Evolutionary conservation across 2,329 filamentous ascomycete genomes (phyloP), one percentile per base, ranked within the genome.

Genomic region (Xylariaceae sp.): DNA sequence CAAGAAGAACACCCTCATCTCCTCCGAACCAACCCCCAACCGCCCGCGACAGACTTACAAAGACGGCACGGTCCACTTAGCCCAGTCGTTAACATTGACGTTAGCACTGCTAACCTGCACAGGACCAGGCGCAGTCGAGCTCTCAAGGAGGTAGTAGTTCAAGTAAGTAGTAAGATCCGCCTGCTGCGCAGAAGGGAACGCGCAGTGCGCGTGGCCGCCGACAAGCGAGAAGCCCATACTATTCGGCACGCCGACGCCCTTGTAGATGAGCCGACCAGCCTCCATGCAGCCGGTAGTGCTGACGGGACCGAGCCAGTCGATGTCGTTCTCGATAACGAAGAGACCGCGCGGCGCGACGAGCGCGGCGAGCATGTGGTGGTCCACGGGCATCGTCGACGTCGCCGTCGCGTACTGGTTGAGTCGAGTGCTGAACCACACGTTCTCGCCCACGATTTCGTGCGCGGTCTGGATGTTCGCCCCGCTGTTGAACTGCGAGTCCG

Each of bases 391-490:
- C 18, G 67, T 71, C 48, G 63, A 71, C 18, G 76, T 74, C 57
- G 72, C 70, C 56, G 70, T 72, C 47, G 74, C 74, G 68, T 80
- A 81, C 5, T 67, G 55, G 67, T 84, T 74, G 66, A 85, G 80
- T 46, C 71, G 70, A 30, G 71, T 71, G 50, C 78, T 80, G 74
- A 85, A 84, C 82, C 83, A 86, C 18, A 82, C 79, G 61, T 85
- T 84, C 71, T 85, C 82, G 32, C 69, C 71, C 4, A 84, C 72
- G 59, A 85, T 84, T 70, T 85, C 71, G 26, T 70, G 65, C 0
- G 80, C 78, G 0, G 80, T 84, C 70, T 86, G 81, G 63, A 84
- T 81, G 66, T 81, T 81, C 67, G 76, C 74, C 48, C 80, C 80
- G 42, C 74, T 68, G 52, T 64, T 66, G 61, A 81, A 76, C 64